Percentiles rank a stretch among this genome's conserved stretches.
These are phyloP conservation scores for Ilex aquifolium DNA, from an alignment of 257 asterid species.

Conservation along the genomic window DNA sequence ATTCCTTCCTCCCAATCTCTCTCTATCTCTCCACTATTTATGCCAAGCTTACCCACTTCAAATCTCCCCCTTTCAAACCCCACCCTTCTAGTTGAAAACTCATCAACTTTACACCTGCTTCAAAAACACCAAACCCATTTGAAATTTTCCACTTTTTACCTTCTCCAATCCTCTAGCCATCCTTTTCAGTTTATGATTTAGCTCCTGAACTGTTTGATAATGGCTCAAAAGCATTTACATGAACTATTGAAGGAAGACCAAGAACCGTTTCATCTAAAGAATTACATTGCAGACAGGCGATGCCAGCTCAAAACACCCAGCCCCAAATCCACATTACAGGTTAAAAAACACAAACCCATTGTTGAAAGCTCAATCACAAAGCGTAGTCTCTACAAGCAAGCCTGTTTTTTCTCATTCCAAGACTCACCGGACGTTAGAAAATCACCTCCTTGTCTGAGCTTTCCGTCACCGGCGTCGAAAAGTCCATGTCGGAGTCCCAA, in stretches of 20 bases:
- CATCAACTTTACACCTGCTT: slow-evolving; percentile 24
- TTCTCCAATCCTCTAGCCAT: background rate
- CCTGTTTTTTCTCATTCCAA: slow-evolving; percentile 53
- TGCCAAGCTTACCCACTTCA: slow-evolving; percentile 16
- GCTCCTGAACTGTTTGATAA: slow-evolving; percentile 10
- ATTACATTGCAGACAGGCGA: slow-evolving; percentile 42
- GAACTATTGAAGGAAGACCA: slow-evolving; percentile 75
- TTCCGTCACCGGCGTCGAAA: slow-evolving; percentile 36
- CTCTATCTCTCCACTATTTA: background rate
- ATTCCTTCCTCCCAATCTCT: slow-evolving; percentile 1
- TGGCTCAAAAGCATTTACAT: slow-evolving; percentile 42
- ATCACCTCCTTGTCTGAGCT: slow-evolving; percentile 42
- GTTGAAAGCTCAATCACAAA: slow-evolving; percentile 15
- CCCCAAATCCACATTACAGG: slow-evolving; percentile 20
- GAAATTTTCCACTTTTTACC: background rate
- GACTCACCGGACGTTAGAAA: slow-evolving; percentile 52
- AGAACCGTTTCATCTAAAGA: slow-evolving; percentile 67
- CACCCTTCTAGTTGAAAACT: slow-evolving; percentile 20
- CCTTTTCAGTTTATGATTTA: background rate
- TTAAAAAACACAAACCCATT: slow-evolving; percentile 29
- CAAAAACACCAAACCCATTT: slow-evolving; percentile 6
- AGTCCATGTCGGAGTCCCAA: slow-evolving; percentile 35
- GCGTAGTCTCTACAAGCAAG: slow-evolving; percentile 40
- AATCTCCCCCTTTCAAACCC: slow-evolving; percentile 15
- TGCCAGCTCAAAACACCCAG: slow-evolving; percentile 29